Percentiles rank a stretch among this genome's conserved stretches.
Evolutionary conservation across 495 filamentous ascomycete genomes (phyloP).

Genomic region (Aeminium ludgeri): DNA sequence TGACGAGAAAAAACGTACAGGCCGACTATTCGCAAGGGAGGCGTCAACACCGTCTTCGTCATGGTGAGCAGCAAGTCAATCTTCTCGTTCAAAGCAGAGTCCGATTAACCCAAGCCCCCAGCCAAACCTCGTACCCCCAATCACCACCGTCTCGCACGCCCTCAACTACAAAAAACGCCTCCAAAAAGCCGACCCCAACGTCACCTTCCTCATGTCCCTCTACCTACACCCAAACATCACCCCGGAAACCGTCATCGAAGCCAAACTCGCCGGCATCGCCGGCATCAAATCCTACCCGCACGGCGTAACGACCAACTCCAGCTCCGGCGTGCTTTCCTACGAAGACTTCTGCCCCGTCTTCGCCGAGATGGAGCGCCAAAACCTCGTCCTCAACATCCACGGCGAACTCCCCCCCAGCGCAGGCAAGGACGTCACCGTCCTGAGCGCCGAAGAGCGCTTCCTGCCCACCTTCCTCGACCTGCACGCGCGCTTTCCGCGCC

Average conservation of each 20-base stretch:
- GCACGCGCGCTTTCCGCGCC: slow-evolving; percentile 56
- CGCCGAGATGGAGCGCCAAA: slow-evolving; percentile 53
- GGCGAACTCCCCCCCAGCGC: slow-evolving; percentile 38
- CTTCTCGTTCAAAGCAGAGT: not conserved
- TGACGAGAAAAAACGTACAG: not conserved
- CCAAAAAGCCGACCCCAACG: slow-evolving; percentile 47
- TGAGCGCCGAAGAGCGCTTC: slow-evolving; percentile 69
- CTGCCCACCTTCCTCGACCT: slow-evolving; percentile 58
- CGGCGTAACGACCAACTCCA: slow-evolving; percentile 72
- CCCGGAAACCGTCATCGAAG: slow-evolving; percentile 59
- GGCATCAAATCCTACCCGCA: slow-evolving; percentile 42
- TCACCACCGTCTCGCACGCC: slow-evolving; percentile 57
- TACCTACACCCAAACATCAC: slow-evolving; percentile 68
- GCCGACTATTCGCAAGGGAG: slow-evolving; percentile 53
- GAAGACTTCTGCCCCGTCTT: slow-evolving; percentile 61
- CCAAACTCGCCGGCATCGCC: slow-evolving; percentile 44
- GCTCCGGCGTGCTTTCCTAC: slow-evolving; percentile 61
- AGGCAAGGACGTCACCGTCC: slow-evolving; percentile 38
- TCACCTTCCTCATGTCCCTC: slow-evolving; percentile 77
- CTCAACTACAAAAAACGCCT: slow-evolving; percentile 57
- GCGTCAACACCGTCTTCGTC: slow-evolving; percentile 66
- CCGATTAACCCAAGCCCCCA: slow-evolving; percentile 27
- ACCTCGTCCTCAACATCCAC: slow-evolving; percentile 47
- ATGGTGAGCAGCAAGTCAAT: slow-evolving; percentile 41
- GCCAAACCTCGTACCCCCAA: slow-evolving; percentile 58